Base-by-base conservation (phyloP, 2,329 filamentous ascomycete genomes). In the Neocatenulostroma microsporum region DNA sequence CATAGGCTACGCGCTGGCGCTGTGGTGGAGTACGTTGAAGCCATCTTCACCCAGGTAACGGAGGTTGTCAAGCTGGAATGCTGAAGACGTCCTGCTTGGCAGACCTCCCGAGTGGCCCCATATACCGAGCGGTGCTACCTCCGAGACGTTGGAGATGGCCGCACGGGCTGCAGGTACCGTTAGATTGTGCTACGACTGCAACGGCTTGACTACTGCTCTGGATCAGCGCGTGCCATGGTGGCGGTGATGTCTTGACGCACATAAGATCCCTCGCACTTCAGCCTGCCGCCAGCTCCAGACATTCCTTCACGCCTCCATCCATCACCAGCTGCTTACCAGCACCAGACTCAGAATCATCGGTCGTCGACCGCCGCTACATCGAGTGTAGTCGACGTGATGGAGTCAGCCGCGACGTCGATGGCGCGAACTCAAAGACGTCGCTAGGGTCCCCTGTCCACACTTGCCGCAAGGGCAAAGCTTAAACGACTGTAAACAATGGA, bases 21-120 rank as follows among this genome's bases (percentile, higher is more conserved):
- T n/a, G n/a, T n/a, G n/a, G n/a, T n/a, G n/a, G n/a, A n/a, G n/a
- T n/a, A n/a, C n/a, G n/a, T n/a, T n/a, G n/a, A n/a, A n/a, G n/a
- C n/a, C 8, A 32, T 32, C n/a, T 44, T 47, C 37, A 37, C 40
- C 49, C 47, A 45, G 48, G 48, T 49, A 47, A 49, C 48, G 41
- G 34, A 37, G 32, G 36, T 42, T 30, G 32, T n/a, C 17, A 11
- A 20, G 17, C n/a, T n/a, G 27, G 27, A 29, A 29, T 29, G 27
- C 27, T 11, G 14, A 25, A 29, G 27, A 9, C 27, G 27, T 29
- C 11, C 23, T 25, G 3, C 23, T 25, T 25, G 11, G 23, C 11
- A 25, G 11, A 11, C 13, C 13, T 13, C 13, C 11, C 23, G 11
- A 10, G 23, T 13, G 23, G 13, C 23, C 11, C 11, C 23, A 25